Percentiles rank a stretch among this genome's conserved stretches.
phyloP scores from a whole-genome alignment of 2,329 filamentous ascomycete genomes.

The Ophiostoma triangulosporum region DNA sequence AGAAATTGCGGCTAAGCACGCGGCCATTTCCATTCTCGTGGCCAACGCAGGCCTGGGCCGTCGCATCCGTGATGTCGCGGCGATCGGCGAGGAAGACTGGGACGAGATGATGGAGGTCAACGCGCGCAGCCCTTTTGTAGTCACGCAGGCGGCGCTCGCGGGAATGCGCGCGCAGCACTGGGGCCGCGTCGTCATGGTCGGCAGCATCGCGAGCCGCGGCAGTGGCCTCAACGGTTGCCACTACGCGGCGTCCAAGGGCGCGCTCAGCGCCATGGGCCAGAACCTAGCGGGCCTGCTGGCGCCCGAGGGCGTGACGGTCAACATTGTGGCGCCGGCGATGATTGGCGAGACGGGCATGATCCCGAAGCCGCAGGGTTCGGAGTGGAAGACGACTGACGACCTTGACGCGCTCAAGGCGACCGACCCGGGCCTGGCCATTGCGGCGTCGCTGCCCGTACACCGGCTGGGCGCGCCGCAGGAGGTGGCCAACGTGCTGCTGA shows the following conservation, averaged over 20 bases:
- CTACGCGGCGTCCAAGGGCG: constrained; percentile 7
- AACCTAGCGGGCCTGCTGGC: constrained; percentile 8
- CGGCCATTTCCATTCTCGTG: constrained; percentile 43
- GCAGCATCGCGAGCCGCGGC: constrained; percentile 7
- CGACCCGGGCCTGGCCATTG: constrained; percentile 7
- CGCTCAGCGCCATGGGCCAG: constrained; percentile 5
- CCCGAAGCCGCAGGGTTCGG: not conserved
- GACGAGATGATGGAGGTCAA: constrained; percentile 50
- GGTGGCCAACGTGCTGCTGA: constrained; percentile 7
- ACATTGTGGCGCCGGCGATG: constrained; percentile 7
- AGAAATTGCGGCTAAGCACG: constrained; percentile 33
- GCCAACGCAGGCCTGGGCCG: constrained; percentile 55
- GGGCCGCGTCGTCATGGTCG: constrained; percentile 30
- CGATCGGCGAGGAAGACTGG: constrained; percentile 51
- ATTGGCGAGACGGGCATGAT: constrained; percentile 9
- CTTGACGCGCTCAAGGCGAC: constrained; percentile 5
- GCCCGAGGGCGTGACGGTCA: constrained; percentile 6
- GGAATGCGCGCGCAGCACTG: constrained; percentile 46
- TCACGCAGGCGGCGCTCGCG: constrained; percentile 45
- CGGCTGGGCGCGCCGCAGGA: constrained; percentile 5
- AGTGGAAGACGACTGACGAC: constrained; percentile 1
- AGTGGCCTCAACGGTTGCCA: constrained; percentile 7
- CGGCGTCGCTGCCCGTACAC: constrained; percentile 2
- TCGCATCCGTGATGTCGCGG: constrained; percentile 39
- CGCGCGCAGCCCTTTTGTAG: constrained; percentile 46